Percentiles rank a stretch among this genome's conserved stretches.
Conservation (phyloP, 495 filamentous ascomycete genomes). For the Durotheca rogersii region DNA sequence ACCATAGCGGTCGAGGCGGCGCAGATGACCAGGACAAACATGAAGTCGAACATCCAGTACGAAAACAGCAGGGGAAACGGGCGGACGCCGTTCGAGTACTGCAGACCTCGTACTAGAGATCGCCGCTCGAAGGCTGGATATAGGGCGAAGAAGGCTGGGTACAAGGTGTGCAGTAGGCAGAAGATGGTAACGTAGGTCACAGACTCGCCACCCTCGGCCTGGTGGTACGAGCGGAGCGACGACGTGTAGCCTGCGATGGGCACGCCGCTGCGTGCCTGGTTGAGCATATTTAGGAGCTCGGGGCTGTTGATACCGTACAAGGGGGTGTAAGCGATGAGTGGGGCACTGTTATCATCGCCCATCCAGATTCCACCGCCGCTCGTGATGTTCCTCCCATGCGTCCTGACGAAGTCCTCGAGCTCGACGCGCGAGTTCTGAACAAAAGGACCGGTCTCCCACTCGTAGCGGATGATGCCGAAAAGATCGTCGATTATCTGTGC, state of each 20-base stretch:
- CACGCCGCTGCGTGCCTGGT: constrained; percentile 32
- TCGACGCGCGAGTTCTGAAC: constrained; percentile 48
- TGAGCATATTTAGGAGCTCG: constrained; percentile 49
- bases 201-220: constrained; percentile 54
- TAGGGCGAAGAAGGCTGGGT: constrained; percentile 70
- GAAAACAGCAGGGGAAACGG: constrained; percentile 63
- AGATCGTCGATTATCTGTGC: constrained; percentile 5
- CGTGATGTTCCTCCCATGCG: constrained; percentile 56
- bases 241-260: constrained; percentile 54
- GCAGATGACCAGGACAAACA: constrained; percentile 58
- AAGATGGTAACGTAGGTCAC: constrained; percentile 57
- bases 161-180: constrained; percentile 65
- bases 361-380: constrained; percentile 65
- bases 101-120: constrained; percentile 64
- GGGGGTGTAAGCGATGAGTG: constrained; percentile 58
- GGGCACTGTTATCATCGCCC: constrained; percentile 40
- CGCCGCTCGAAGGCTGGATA: constrained; percentile 72
- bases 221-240: constrained; percentile 61
- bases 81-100: constrained; percentile 71
- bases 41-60: constrained; percentile 68
- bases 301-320: constrained; percentile 38
- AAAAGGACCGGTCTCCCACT: constrained; percentile 12
- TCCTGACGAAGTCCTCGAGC: constrained; percentile 59
- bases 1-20: constrained; percentile 63
- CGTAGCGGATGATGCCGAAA: constrained; percentile 3